Base-by-base conservation (phyloP, 441 rosid genomes). In the Breynia disticha region DNA sequence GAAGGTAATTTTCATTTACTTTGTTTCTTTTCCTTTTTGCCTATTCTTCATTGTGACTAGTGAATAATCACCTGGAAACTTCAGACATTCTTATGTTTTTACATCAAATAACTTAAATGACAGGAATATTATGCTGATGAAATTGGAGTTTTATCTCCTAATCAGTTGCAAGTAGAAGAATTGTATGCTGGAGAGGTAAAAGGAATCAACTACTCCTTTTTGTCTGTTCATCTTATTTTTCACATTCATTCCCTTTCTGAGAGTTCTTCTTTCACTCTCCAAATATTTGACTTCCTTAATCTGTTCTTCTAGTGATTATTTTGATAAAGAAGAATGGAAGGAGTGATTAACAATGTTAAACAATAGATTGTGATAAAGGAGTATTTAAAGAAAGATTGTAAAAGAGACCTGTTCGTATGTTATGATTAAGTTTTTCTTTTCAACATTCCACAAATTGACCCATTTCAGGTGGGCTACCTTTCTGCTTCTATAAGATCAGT, bases 161-260 rank as follows among this genome's bases (percentile, higher is more conserved):
- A 72, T 57, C 98, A 91, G 77, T 61, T 91, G 84, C 89, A 86
- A 76, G 95, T 82, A 71, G 83, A 80, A 53, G 91, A 84, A 68
- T 65, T 93, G 71, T 85, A 70, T 77, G 87, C 97, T 50, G 97
- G 98, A 66, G 98, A 93, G 94, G 98, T 88, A 86, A 78, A 73
- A 59, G 47, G 24, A 24, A 24, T 24, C 7, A 24, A 3, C 20
- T 41, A 38, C 42, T 65, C 46, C 19, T 60, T 38, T 44, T 15
- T 41, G 32, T 48, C 12, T 1, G 15, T 39, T 39, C 43, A 9
- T 39, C 43, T 14, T 14, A 9, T 39, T 24, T 39, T 39, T 39
- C 7, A 37, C 11, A 11, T 37, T 37, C 11, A 37, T 37, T 39
- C 43, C 43, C 2, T 39, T 13, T 39, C 43, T 39, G 43, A 2